Conservation (phyloP, 108 stramenopile species). For the Parietichytrium sp. region DNA sequence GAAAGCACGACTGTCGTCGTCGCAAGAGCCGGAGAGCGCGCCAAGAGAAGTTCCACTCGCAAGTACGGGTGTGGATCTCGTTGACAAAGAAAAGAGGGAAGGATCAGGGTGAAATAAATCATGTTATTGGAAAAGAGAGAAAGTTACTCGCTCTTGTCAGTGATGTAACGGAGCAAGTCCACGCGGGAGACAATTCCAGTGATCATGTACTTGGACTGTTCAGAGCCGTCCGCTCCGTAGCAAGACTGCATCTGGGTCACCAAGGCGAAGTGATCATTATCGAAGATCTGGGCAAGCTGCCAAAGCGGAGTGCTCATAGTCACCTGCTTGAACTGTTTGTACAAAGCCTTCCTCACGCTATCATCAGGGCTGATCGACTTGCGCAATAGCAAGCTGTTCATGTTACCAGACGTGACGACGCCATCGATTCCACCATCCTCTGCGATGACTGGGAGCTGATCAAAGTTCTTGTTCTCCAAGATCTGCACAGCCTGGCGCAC, state of each 20-base stretch:
- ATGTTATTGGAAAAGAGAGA: too few species aligned
- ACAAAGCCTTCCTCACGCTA: conserved; percentile 76
- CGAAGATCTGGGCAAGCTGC: conserved; percentile 77
- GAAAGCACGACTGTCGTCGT: too few species aligned
- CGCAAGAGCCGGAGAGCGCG: too few species aligned
- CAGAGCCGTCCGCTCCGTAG: conserved; percentile 47
- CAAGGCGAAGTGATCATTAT: conserved; percentile 83
- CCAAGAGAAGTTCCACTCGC: too few species aligned
- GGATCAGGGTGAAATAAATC: too few species aligned
- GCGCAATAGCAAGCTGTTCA: conserved; percentile 69
- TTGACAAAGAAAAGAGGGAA: too few species aligned
- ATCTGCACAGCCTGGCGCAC: conserved; percentile 80
- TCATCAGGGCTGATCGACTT: conserved; percentile 70
- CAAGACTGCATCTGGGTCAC: conserved; percentile 78
- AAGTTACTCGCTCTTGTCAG: not conserved
- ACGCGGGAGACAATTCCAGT: conserved; percentile 60
- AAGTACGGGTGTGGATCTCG: too few species aligned
- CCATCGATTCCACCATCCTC: conserved; percentile 74
- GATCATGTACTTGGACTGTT: not conserved
- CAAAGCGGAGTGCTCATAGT: conserved; percentile 69
- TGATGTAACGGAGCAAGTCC: conserved; percentile 58
- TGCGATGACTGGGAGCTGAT: conserved; percentile 86
- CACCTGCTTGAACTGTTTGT: conserved; percentile 80
- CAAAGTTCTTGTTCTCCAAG: conserved; percentile 80
- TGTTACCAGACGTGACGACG: conserved; percentile 89